A percentile compares a stretch with the other conserved stretches of the same genome.
These are phyloP conservation scores for Chamaecyparis obtusa DNA, from an alignment of 75 land plant species.

Conservation along the genomic window DNA sequence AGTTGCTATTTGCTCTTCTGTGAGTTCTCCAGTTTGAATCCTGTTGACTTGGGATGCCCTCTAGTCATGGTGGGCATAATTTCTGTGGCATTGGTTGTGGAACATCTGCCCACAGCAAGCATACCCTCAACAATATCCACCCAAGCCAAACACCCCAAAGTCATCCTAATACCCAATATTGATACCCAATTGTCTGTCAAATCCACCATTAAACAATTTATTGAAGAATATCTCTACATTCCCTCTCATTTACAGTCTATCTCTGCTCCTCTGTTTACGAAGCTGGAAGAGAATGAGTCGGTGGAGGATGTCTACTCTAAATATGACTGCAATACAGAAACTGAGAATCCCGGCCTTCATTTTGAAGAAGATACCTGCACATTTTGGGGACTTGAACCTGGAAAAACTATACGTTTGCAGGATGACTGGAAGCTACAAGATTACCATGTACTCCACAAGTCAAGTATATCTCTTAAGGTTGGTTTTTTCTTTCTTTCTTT, in stretches of 20 bases:
- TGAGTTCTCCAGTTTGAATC: background rate
- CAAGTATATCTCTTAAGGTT: conserved; percentile 32
- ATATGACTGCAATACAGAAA: conserved; percentile 46
- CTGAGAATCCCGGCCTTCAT: conserved; percentile 29
- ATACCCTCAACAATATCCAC: conserved; percentile 14
- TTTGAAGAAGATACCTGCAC: conserved; percentile 41
- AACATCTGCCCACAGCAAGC: conserved; percentile 35
- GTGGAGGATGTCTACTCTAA: conserved; percentile 44
- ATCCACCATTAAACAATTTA: conserved; percentile 32
- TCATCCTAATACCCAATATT: conserved; percentile 39
- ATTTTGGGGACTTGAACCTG: conserved; percentile 33
- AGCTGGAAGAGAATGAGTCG: conserved; percentile 22
- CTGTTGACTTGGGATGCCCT: background rate
- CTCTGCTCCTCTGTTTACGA: conserved; percentile 37
- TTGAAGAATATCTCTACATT: conserved; percentile 23
- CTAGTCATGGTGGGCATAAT: conserved; percentile 25
- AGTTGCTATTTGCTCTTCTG: background rate
- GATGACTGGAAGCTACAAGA: conserved; percentile 30
- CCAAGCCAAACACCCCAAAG: conserved; percentile 11
- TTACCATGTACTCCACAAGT: conserved; percentile 37
- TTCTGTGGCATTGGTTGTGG: conserved; percentile 32
- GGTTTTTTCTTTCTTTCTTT: background rate
- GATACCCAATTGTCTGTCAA: conserved; percentile 27
- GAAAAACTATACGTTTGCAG: conserved; percentile 24
- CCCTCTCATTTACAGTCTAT: conserved; percentile 29